These are phyloP conservation scores for Syncephalastrum sp. DNA, from an alignment of 371 early-diverging fungal species.

Conservation along the genomic window DNA sequence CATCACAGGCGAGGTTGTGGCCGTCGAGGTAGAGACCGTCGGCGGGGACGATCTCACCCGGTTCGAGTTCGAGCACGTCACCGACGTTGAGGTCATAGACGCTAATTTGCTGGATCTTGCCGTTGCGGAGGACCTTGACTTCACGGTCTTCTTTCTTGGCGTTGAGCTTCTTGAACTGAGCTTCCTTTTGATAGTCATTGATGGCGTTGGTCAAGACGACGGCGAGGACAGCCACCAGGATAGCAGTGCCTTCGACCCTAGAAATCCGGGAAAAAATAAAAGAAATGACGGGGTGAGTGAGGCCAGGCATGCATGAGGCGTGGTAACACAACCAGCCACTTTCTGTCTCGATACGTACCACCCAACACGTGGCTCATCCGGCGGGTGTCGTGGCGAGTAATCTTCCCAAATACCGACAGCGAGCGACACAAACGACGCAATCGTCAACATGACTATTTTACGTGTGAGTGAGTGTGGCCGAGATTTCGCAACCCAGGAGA, in stretches of 20 bases:
- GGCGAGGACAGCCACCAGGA: slow-evolving; percentile 85
- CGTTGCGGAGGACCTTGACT: slow-evolving; percentile 78
- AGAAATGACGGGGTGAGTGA: slow-evolving; percentile 2
- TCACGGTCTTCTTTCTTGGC: slow-evolving; percentile 88
- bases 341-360: slow-evolving; percentile 43
- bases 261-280: slow-evolving; percentile 7
- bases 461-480: background rate
- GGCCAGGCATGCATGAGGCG: slow-evolving; percentile 4
- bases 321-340: slow-evolving; percentile 10
- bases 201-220: slow-evolving; percentile 92
- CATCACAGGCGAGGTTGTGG: slow-evolving; percentile 86
- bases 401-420: slow-evolving; percentile 76
- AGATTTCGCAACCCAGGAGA: background rate
- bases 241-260: slow-evolving; percentile 87
- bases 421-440: slow-evolving; percentile 78
- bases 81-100: slow-evolving; percentile 88
- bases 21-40: slow-evolving; percentile 84
- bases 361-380: slow-evolving; percentile 64
- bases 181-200: slow-evolving; percentile 96
- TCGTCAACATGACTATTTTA: slow-evolving; percentile 55
- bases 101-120: slow-evolving; percentile 78
- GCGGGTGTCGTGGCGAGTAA: slow-evolving; percentile 57
- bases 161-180: slow-evolving; percentile 90
- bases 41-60: slow-evolving; percentile 92
- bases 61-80: slow-evolving; percentile 87